These are phyloP conservation scores for Xanthoconium stramineum DNA, from an alignment of 768 basidiomycete species.

Conservation along the genomic window DNA sequence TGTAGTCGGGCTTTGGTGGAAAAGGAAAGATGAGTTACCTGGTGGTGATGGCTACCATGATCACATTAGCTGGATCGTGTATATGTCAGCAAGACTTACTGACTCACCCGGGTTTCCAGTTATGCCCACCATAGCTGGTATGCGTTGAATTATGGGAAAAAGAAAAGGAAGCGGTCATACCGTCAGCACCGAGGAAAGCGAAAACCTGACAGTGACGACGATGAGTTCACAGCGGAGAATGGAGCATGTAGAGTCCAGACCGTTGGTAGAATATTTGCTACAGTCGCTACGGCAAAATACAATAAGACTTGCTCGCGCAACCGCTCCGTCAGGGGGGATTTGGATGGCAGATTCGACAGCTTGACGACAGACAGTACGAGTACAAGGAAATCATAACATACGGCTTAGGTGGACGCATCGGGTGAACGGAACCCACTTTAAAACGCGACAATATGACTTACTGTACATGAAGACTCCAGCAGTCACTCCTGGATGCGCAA, in stretches of 20 bases:
- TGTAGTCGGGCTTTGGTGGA: not conserved
- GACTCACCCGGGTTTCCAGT: conserved; percentile 7
- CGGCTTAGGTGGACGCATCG: conserved; percentile 3
- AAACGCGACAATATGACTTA: not conserved
- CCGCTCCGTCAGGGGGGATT: conserved; percentile 10
- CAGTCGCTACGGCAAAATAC: conserved; percentile 15
- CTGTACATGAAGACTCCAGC: conserved; percentile 16
- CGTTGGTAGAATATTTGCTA: conserved; percentile 12
- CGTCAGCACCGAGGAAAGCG: not conserved
- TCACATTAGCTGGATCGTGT: not conserved
- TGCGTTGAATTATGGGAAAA: not conserved
- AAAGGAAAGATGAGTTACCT: not conserved
- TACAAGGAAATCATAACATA: conserved; percentile 19
- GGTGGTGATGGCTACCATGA: conserved; percentile 2
- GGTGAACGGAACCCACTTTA: not conserved
- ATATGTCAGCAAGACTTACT: not conserved
- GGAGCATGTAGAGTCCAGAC: not conserved
- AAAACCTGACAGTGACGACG: conserved; percentile 3
- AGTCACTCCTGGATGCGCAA: not conserved
- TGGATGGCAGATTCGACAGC: conserved; percentile 9
- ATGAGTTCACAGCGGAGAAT: not conserved
- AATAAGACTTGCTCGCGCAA: conserved; percentile 16
- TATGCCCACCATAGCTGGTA: conserved; percentile 8
- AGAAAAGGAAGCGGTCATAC: conserved; percentile 1
- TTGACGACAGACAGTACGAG: conserved; percentile 14